Conservation (phyloP, 495 filamentous ascomycete species). For the Aeminium ludgeri region DNA sequence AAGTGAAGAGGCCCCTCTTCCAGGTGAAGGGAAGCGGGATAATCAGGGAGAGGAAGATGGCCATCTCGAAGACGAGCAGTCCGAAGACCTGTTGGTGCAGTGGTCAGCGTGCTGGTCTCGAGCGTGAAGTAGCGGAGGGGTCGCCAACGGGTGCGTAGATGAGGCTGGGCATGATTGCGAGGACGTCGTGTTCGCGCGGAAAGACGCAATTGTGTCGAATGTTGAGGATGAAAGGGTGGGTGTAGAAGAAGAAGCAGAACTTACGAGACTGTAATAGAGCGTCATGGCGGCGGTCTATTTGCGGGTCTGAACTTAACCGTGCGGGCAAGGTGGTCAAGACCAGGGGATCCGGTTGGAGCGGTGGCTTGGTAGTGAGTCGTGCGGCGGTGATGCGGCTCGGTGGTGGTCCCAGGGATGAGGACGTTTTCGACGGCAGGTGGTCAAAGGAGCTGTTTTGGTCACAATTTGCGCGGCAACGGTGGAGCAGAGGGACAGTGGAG, state of each 20-base stretch:
- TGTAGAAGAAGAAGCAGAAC: slow-evolving; percentile 23
- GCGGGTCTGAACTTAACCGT: neutral
- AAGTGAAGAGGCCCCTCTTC: slow-evolving; percentile 80
- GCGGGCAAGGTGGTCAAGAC: neutral
- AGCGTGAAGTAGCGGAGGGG: neutral
- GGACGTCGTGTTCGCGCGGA: slow-evolving; percentile 1
- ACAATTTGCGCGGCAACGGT: too few relatives aligned
- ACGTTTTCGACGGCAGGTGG: too few relatives aligned
- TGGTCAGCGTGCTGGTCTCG: slow-evolving; percentile 1
- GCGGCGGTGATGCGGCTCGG: too few relatives aligned
- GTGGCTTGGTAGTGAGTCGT: too few relatives aligned
- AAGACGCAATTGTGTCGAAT: too few relatives aligned
- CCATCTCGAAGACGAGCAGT: slow-evolving; percentile 86
- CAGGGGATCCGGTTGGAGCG: too few relatives aligned
- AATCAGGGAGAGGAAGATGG: slow-evolving; percentile 78
- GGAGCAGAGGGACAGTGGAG: too few relatives aligned
- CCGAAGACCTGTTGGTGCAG: slow-evolving; percentile 58
- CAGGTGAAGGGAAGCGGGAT: slow-evolving; percentile 75
- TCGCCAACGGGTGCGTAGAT: slow-evolving; percentile 25
- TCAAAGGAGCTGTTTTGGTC: too few relatives aligned
- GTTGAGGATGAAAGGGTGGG: neutral
- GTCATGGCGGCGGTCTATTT: slow-evolving; percentile 52
- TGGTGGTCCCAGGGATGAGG: too few relatives aligned
- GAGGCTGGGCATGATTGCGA: slow-evolving; percentile 22
- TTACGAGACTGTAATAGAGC: slow-evolving; percentile 94